A percentile compares a stretch with the other conserved stretches of the same genome.
Conservation (phyloP, 176 grass and related monocot species). For the Ananas comosus region DNA sequence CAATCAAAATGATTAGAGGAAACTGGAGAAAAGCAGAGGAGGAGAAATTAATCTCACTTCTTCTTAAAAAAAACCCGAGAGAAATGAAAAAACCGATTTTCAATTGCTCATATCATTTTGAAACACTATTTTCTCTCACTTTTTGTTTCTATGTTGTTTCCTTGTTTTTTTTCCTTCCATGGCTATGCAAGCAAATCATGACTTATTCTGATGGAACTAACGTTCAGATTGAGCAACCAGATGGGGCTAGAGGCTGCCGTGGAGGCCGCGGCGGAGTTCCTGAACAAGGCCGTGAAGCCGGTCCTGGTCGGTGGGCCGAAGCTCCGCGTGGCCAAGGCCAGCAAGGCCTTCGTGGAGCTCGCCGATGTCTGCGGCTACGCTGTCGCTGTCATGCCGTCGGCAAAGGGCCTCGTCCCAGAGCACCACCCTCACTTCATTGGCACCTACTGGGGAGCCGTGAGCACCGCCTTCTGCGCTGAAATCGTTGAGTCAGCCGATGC, state of each 20-base stretch:
- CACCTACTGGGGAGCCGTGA: conserved; percentile 87
- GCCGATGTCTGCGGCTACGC: conserved; percentile 57
- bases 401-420: conserved; percentile 81
- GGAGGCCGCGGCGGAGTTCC: conserved; percentile 47
- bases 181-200: background rate
- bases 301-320: conserved; percentile 62
- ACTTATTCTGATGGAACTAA: background rate
- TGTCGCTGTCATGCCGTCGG: conserved; percentile 67
- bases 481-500: conserved; percentile 75
- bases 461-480: conserved; percentile 73
- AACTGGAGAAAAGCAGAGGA: too few relatives aligned
- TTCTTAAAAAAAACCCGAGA: too few relatives aligned
- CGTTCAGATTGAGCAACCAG: conserved; percentile 57
- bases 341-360: conserved; percentile 46
- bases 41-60: too few relatives aligned
- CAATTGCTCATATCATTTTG: too few relatives aligned
- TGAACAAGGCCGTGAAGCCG: conserved; percentile 84
- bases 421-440: conserved; percentile 59
- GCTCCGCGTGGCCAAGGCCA: conserved; percentile 56
- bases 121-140: background rate
- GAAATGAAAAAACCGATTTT: too few relatives aligned
- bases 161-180: background rate
- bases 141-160: background rate
- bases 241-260: conserved; percentile 63
- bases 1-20: too few relatives aligned